Conservation (phyloP, 148 eudicot species). For the Nepenthes gracilis region DNA sequence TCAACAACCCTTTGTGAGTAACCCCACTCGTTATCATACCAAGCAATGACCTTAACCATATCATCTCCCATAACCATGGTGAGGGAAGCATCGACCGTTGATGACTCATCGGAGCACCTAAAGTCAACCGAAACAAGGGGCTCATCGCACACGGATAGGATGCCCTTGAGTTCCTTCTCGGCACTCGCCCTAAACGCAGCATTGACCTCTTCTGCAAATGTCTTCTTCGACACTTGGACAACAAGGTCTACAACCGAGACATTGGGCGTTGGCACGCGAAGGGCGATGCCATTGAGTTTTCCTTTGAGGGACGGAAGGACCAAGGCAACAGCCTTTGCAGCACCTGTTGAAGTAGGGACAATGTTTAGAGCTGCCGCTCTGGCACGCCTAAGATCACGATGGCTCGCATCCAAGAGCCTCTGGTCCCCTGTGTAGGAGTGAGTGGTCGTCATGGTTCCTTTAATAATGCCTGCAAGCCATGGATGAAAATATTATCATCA, state of each 20-base stretch:
- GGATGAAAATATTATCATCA: too few relatives aligned
- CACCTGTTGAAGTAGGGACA: slow-evolving; percentile 95
- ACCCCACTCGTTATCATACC: slow-evolving; percentile 99
- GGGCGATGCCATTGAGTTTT: slow-evolving; percentile 96
- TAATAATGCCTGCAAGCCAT: slow-evolving; percentile 29
- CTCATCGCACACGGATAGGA: slow-evolving; percentile 85
- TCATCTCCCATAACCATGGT: slow-evolving; percentile 99
- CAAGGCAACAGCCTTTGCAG: slow-evolving; percentile 94
- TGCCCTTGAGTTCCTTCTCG: slow-evolving; percentile 74
- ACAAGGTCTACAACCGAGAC: slow-evolving; percentile 97
- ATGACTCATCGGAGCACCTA: slow-evolving; percentile 83
- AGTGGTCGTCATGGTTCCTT: slow-evolving; percentile 99
- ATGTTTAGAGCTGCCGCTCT: slow-evolving; percentile 98
- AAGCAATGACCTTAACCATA: slow-evolving; percentile 98
- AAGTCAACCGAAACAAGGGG: slow-evolving; percentile 93
- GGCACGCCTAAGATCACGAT: slow-evolving; percentile 93
- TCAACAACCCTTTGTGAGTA: slow-evolving; percentile 95
- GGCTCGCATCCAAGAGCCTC: slow-evolving; percentile 92
- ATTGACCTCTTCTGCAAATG: slow-evolving; percentile 93
- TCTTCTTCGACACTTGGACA: slow-evolving; percentile 84
- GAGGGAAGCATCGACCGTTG: slow-evolving; percentile 82
- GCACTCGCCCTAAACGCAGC: slow-evolving; percentile 88
- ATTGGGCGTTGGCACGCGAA: slow-evolving; percentile 96
- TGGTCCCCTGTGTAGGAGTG: slow-evolving; percentile 99
- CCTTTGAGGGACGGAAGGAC: slow-evolving; percentile 90